Conservation (phyloP, 2,329 filamentous ascomycete genomes). For the Pseudohalonectria lignicola region DNA sequence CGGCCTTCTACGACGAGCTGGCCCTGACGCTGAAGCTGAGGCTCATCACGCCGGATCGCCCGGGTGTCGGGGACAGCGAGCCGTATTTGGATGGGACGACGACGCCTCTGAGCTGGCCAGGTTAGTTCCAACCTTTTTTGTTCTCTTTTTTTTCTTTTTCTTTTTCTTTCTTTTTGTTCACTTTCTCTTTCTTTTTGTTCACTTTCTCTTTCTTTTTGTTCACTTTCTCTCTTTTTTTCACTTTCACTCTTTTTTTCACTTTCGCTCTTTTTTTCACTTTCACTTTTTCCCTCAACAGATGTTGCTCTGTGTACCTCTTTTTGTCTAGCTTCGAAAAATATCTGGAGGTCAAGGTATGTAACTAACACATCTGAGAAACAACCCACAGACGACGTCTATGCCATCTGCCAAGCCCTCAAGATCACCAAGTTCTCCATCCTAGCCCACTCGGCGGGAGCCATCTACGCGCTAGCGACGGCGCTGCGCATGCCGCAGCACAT, state of each 20-base stretch:
- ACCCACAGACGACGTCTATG: slow-evolving; percentile 63
- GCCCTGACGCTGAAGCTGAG: slow-evolving; percentile 79
- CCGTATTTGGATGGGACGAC: slow-evolving; percentile 70
- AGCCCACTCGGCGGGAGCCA: slow-evolving; percentile 93
- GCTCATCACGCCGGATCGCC: slow-evolving; percentile 86
- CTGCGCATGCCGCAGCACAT: slow-evolving; percentile 95
- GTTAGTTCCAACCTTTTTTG: too few relatives aligned
- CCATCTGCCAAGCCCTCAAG: slow-evolving; percentile 83
- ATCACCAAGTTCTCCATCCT: slow-evolving; percentile 95
- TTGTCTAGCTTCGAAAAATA: too few relatives aligned
- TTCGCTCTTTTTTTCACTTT: too few relatives aligned
- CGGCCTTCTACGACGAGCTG: slow-evolving; percentile 93
- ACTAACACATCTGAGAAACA: too few relatives aligned
- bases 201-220: neutral
- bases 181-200: neutral
- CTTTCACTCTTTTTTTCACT: neutral
- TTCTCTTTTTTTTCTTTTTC: neutral
- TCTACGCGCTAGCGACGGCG: slow-evolving; percentile 91
- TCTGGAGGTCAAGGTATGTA: too few relatives aligned
- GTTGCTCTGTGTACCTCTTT: too few relatives aligned
- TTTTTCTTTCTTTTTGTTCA: slow-evolving; percentile 1
- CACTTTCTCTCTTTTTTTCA: neutral
- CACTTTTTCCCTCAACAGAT: too few relatives aligned
- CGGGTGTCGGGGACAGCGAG: slow-evolving; percentile 88
- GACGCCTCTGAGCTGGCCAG: slow-evolving; percentile 88